Percentiles rank a stretch among this genome's conserved stretches.
phyloP scores from a whole-genome alignment of 345 rosid species.

The Lepidium africanum region DNA sequence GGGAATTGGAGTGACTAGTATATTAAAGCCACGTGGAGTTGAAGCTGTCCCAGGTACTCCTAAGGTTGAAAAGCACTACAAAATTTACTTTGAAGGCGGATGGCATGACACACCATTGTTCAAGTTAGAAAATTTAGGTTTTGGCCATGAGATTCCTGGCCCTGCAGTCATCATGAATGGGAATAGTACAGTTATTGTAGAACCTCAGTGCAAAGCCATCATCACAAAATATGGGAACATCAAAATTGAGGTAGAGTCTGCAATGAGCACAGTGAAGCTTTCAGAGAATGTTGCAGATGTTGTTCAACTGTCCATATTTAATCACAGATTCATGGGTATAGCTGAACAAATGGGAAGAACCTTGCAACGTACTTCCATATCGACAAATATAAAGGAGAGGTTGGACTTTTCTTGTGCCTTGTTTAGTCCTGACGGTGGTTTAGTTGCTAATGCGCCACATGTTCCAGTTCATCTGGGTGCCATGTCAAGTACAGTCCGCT shows the following conservation, averaged over 20 bases:
- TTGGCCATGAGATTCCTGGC: conserved; percentile 57
- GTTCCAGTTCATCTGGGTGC: conserved; percentile 98
- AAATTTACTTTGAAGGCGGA: conserved; percentile 63
- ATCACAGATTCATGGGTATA: conserved; percentile 96
- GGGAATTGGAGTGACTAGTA: conserved; percentile 80
- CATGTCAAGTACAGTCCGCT: conserved; percentile 86
- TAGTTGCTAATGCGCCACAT: conserved; percentile 97
- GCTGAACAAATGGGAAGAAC: conserved; percentile 99
- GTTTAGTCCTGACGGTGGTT: conserved; percentile 88
- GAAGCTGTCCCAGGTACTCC: conserved; percentile 45
- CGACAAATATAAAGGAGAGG: conserved; percentile 92
- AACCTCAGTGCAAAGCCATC: conserved; percentile 72
- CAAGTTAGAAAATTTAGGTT: conserved; percentile 75
- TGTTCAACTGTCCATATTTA: conserved; percentile 90
- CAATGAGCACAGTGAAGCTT: conserved; percentile 32
- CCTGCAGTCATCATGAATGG: conserved; percentile 98
- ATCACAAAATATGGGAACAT: conserved; percentile 90
- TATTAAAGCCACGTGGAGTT: conserved; percentile 62
- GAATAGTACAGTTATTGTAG: conserved; percentile 88
- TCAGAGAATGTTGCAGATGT: conserved; percentile 84
- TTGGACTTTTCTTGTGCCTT: conserved; percentile 96
- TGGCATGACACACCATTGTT: conserved; percentile 71
- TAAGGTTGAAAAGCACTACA: conserved; percentile 51
- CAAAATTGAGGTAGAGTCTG: conserved; percentile 57
- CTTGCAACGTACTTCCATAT: conserved; percentile 92